Evolutionary conservation across 768 basidiomycete genomes (phyloP), one percentile per base, ranked within the genome.

Genomic region (Hygrocybe punicea): DNA sequence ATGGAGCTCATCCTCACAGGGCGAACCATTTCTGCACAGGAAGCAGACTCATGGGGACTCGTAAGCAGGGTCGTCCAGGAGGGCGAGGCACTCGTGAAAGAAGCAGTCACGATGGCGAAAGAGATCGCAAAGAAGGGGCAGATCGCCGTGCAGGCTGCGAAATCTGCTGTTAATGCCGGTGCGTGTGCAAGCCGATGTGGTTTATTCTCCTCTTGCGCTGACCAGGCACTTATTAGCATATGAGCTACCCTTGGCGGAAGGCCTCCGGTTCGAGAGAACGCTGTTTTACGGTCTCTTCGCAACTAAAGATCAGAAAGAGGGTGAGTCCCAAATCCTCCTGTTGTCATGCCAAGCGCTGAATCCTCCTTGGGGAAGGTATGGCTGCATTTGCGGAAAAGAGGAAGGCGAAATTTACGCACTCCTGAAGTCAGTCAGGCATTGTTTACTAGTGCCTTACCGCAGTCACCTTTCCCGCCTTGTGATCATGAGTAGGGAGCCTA

Each of bases 1-100:
- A 98, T 98, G 96, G 96, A 98, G 68, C 75, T 98, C 71, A 83
- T 91, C 44, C 79, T 98, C 47, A 97, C 95, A 0, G 95, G 96
- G 3, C 84, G 91, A 34, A 87, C 76, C 60, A 81, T 97, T 65
- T 73, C 79, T 51, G 96, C 95, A 1, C 73, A 82, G 55, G 91
- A 96, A 63, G 96, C 96, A 2, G 85, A 85, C 49, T 72, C 77
- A 36, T 96, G 92, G 91, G 96, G 96, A 3, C 79, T 98, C 60
- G 86, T 93, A 46, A 91, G 86, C 70, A 76, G 86, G 59, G 84
- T 98, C 51, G 89, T 93, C 1, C 80, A 75, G 1, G 87, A 86
- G 56, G 86, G 85, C 1, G 83, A 89, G 63, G 88, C 88, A 63
- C 93, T 96, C 42, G 86, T 96, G 14, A 83, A 87, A 33, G 93